Conservation (phyloP, 1,284 basidiomycete species). For the Ceratobasidium sp. region DNA sequence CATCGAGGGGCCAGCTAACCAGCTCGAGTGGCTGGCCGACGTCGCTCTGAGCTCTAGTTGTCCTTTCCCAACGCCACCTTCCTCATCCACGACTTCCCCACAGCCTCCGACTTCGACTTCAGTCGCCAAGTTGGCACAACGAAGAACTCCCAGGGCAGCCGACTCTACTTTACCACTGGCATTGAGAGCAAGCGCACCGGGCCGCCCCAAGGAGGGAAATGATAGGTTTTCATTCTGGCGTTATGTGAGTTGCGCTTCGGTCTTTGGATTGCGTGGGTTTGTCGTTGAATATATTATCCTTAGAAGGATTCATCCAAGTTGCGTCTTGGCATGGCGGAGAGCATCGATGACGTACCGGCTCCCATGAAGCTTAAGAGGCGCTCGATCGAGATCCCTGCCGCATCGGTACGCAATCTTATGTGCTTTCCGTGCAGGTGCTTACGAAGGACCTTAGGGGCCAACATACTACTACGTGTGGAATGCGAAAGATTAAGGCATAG, state of each 20-base stretch:
- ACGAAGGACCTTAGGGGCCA: neutral
- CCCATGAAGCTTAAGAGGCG: constrained; percentile 6
- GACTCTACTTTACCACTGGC: neutral
- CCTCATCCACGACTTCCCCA: neutral
- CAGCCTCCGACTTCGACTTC: neutral
- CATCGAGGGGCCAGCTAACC: constrained; percentile 2
- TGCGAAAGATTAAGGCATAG: neutral
- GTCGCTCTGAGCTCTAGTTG: neutral
- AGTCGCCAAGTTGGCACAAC: neutral
- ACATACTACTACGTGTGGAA: constrained; percentile 12
- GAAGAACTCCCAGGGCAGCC: neutral
- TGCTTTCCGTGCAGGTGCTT: neutral
- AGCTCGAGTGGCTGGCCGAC: neutral
- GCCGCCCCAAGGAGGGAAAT: neutral
- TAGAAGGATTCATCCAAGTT: constrained; percentile 8
- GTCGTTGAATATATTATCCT: neutral
- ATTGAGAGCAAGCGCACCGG: too few relatives aligned
- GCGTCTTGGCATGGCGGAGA: constrained; percentile 11
- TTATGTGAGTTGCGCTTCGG: neutral
- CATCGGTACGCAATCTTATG: neutral
- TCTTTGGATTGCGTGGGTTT: neutral
- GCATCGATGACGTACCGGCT: neutral
- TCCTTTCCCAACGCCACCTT: neutral
- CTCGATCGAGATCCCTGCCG: neutral
- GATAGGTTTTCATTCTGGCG: neutral